Conservation (phyloP, 129 eudicot genomes). For the Deinandra increscens region DNA sequence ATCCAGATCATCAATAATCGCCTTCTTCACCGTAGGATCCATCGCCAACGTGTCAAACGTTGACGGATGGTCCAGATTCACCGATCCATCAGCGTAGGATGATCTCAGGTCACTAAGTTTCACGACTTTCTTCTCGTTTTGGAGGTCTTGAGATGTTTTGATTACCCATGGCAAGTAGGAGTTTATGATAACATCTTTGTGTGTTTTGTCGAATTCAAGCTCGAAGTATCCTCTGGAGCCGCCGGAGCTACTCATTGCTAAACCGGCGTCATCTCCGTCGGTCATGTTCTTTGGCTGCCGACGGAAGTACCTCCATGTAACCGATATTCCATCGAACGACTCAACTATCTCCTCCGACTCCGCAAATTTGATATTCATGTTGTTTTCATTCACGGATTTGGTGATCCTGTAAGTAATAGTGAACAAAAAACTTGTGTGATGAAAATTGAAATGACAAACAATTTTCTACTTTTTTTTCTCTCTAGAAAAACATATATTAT, state of each 20-base stretch:
- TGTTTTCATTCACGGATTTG: slow-evolving; percentile 40
- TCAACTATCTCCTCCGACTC: slow-evolving; percentile 41
- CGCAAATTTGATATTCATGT: slow-evolving; percentile 43
- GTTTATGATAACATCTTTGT: slow-evolving; percentile 37
- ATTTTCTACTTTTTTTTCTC: too few relatives aligned
- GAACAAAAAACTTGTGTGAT: too few relatives aligned
- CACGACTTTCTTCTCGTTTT: slow-evolving; percentile 45
- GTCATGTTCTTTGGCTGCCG: slow-evolving; percentile 5
- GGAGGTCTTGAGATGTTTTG: slow-evolving; percentile 27
- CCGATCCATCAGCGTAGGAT: slow-evolving; percentile 34
- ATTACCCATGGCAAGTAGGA: slow-evolving; percentile 46
- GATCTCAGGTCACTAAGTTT: slow-evolving; percentile 47
- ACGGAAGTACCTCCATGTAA: slow-evolving; percentile 45
- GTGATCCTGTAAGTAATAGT: too few relatives aligned
- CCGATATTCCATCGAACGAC: slow-evolving; percentile 34
- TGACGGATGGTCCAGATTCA: slow-evolving; percentile 64
- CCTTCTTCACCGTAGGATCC: slow-evolving; percentile 50
- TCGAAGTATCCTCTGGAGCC: slow-evolving; percentile 38
- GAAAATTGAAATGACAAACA: too few relatives aligned
- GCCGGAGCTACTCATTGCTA: slow-evolving; percentile 10
- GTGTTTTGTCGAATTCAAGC: slow-evolving; percentile 45
- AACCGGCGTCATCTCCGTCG: slow-evolving; percentile 24
- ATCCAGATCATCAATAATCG: slow-evolving; percentile 54
- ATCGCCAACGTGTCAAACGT: slow-evolving; percentile 69
- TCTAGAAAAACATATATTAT: too few relatives aligned